Evolutionary conservation across 1,284 basidiomycete species (phyloP), one percentile per base, ranked within the genome.

Genomic region (Ustilago lituana): DNA sequence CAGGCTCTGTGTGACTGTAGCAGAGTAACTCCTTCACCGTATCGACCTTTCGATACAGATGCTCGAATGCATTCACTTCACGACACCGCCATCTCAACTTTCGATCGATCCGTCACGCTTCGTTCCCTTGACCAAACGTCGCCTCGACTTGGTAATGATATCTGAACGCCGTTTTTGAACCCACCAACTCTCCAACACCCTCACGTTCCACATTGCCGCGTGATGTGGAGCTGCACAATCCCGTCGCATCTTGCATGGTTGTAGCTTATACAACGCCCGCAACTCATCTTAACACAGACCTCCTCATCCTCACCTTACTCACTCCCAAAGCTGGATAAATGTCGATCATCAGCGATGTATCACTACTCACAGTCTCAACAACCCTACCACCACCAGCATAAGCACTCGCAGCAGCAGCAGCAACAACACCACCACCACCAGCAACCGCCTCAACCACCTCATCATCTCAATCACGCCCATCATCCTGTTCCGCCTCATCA

Each of bases 271-370:
- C 36, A 38, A 8, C 36, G 8, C 20, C 36, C 44, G 20, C 19
- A 22, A 19, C 24, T 35, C 31, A 14, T 23, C 15, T 15, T 24
- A 19, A n/a, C 26, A 29, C 22, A 17, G 27, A 44, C 26, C 27
- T 33, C 36, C 35, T 19, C 9, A 17, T 11, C 31, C 17, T 23
- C 26, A 3, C 12, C 22, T 20, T 32, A 2, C 32, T 17, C 31
- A 22, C 31, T 31, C n/a, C 44, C 20, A 26, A 27, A 51, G 39
- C 49, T 39, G 55, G 44, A 54, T 64, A 52, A 56, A 67, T 67
- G 64, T 58, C 50, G 64, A 57, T 58, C 54, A 36, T 36, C 55
- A 50, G 58, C 54, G 40, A 68, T 68, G 65, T 68, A 68, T 68
- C 65, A 62, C 50, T 58, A 68, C 36, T 68, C 62, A 17, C 56